Evolutionary conservation across 129 eudicot genomes (phyloP).

Genomic region (Smallanthus sonchifolius): DNA sequence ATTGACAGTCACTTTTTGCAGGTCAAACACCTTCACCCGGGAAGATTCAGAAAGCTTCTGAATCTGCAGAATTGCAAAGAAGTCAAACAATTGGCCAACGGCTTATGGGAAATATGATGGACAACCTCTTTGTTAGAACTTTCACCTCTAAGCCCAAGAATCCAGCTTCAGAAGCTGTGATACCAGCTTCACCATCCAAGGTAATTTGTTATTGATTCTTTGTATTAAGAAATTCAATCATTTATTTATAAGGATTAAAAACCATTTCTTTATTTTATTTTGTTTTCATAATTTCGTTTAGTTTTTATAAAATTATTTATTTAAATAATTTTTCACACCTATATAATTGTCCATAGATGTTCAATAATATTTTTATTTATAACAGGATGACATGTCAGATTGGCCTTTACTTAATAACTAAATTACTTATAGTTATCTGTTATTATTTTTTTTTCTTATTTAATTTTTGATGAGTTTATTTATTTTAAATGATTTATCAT

Average conservation of each 20-base stretch:
- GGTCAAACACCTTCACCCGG: constrained; percentile 65
- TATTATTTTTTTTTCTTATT: not conserved
- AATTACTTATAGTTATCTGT: not conserved
- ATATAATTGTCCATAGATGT: not conserved
- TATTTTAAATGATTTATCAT: not conserved
- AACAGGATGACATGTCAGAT: not conserved
- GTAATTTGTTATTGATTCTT: constrained; percentile 34
- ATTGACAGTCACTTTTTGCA: constrained; percentile 27
- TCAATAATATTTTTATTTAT: not conserved
- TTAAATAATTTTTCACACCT: not conserved
- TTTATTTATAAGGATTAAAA: not conserved
- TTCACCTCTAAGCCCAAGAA: constrained; percentile 67
- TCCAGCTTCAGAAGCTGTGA: constrained; percentile 41
- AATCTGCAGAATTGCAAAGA: constrained; percentile 53
- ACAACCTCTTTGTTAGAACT: constrained; percentile 67
- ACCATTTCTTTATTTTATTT: not conserved
- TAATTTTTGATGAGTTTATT: not conserved
- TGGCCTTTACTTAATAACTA: not conserved
- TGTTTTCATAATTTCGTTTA: not conserved
- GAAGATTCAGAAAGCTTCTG: constrained; percentile 46
- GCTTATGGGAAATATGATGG: constrained; percentile 95
- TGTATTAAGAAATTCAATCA: not conserved
- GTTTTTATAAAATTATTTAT: not conserved
- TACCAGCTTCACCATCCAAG: constrained; percentile 78
- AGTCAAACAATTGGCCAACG: constrained; percentile 88